These are phyloP conservation scores for Chenopodium album DNA, from an alignment of 148 eudicot species.

Conservation along the genomic window DNA sequence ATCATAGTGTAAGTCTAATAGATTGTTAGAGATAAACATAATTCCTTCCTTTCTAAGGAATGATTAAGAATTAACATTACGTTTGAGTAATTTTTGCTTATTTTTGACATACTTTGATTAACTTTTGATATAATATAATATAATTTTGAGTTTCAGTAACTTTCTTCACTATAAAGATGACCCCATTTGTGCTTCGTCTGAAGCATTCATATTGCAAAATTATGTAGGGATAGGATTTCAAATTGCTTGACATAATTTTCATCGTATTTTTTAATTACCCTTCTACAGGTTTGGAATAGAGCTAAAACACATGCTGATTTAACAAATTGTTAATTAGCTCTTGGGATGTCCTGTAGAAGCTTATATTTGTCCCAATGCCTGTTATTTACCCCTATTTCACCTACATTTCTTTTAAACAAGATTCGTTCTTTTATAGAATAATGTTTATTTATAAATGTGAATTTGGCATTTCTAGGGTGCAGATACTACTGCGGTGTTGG, in stretches of 20 bases:
- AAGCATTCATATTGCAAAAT: neutral
- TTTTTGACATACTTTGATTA: too few species aligned
- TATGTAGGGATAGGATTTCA: neutral
- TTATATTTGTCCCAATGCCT: slow-evolving; percentile 96
- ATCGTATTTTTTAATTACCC: neutral
- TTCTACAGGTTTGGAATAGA: slow-evolving; percentile 78
- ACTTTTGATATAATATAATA: too few species aligned
- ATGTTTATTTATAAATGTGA: neutral
- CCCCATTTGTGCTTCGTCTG: neutral
- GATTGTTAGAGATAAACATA: too few species aligned
- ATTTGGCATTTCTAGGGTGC: slow-evolving; percentile 62
- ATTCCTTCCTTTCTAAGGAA: too few species aligned
- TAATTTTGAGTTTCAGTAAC: neutral
- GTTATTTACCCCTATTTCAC: neutral
- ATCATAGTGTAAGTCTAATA: too few species aligned
- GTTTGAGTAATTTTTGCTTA: too few species aligned
- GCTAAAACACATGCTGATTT: slow-evolving; percentile 93
- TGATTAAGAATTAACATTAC: too few species aligned
- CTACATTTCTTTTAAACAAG: neutral
- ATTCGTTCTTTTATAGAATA: neutral
- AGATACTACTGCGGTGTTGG: slow-evolving; percentile 90
- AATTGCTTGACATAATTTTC: neutral
- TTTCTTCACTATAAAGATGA: neutral
- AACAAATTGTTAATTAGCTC: slow-evolving; percentile 82
- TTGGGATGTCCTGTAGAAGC: slow-evolving; percentile 99